Evolutionary conservation across 495 filamentous ascomycete species (phyloP), one percentile per base, ranked within the genome.

Genomic region (Aspergillus campestris): DNA sequence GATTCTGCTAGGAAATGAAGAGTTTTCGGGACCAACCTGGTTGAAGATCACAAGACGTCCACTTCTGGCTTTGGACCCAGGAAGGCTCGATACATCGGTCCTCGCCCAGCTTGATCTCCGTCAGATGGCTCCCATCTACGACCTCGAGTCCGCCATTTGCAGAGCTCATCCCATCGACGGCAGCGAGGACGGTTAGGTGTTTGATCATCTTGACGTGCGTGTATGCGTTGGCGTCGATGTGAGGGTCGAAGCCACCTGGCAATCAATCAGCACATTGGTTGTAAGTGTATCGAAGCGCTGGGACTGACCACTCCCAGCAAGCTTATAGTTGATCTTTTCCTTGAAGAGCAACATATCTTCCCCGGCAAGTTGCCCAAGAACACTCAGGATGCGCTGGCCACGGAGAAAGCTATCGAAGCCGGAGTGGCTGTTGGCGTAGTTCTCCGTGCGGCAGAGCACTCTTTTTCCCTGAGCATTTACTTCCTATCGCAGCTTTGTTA

Each of bases 331-430:
- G 50, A 69, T 73, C 53, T 73, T 72, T 40, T 73, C 70, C 41
- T 73, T 72, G 59, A 74, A 74, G 0, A 74, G 51, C 11, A 70
- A 44, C 68, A 74, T 72, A 7, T 67, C 59, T 37, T 74, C 70
- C 3, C 58, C 51, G 0, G 67, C 64, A 15, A 72, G 42, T 45
- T 72, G 65, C 5, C 56, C 43, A 6, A 72, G 52, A 7, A 65
- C 46, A 29, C 60, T 59, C 6, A 55, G 42, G 1, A 68, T 57
- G 31, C 64, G 64, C 7, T 56, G 33, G 27, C 70, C 67, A 6
- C 69, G 57, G 8, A 74, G 57, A 34, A 72, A 59, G 33, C 49
- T 48, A 37, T 67, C 56, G 52, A 71, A 71, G 4, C 66, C 59
- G 2, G 40, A 4, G 38, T 74, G 69, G 31, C 56, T 61, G 52